Base-by-base conservation (phyloP, 768 basidiomycete species). In the Lactarius pseudohatsudake region DNA sequence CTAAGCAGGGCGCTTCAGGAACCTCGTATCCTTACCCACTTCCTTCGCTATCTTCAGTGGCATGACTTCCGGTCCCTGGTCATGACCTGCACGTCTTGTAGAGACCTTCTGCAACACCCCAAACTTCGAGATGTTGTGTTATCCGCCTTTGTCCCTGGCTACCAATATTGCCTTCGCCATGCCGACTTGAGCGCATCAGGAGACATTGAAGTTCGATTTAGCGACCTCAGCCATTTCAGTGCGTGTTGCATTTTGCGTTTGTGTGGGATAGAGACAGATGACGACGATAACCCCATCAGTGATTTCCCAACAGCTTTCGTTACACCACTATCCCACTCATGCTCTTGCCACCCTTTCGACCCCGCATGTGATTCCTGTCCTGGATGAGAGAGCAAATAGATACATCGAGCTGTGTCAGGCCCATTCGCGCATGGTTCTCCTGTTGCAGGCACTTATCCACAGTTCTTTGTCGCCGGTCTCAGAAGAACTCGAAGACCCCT, bases 341-440 rank as follows among this genome's bases (percentile, higher is more conserved):
- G 85, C 89, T 20, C 79, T 91, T 9, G 76, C 81, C 26, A 72
- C 79, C n/a, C 76, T 89, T 43, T 82, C 82, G 16, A 75, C 77
- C 6, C 66, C 79, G 3, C 65, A 72, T 57, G 74, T 78, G 30
- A 74, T 75, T 40, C 68, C 69, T 45, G 62, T 67, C 15, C 75
- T 79, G 66, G 76, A 80, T 68, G 69, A 70, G 56, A 69, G 72
- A 58, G 77, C 78, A 5, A 62, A 74, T 16, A 79, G 78, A 47
- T 77, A 86, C n/a, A 76, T 79, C 38, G 75, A 80, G 3, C 76
- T 90, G 10, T 77, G 85, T 2, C 82, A 82, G 28, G 84, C 87
- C 3, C 90, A 93, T 72, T 89, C 91, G 16, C 85, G 90, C 11
- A 85, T 90, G 70, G 86, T 91, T 26, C 82, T 93, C 20, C 79